Percentiles rank a stretch among this genome's conserved stretches.
Evolutionary conservation across 225 moss, liverwort and hornwort species (phyloP).

Genomic region (Antitrichia curtipendula): DNA sequence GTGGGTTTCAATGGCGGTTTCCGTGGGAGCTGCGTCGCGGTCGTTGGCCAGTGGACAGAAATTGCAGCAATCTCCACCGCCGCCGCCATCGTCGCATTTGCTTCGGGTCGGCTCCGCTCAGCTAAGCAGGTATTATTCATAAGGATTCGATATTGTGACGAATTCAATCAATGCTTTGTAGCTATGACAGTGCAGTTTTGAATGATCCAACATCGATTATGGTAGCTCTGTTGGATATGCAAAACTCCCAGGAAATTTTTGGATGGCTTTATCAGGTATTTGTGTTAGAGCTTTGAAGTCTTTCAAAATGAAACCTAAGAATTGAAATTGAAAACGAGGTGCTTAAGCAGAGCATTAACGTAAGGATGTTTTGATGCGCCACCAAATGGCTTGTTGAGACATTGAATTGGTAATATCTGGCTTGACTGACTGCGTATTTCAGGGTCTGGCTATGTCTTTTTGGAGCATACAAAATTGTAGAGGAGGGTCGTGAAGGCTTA

Average conservation of each 20-base stretch:
- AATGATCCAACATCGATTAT: background rate
- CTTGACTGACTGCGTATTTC: background rate
- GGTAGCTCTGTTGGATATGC: background rate
- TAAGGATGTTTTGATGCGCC: background rate
- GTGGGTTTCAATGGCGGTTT: background rate
- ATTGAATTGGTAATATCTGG: background rate
- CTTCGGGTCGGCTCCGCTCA: background rate
- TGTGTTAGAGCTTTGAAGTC: background rate
- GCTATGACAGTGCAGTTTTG: background rate
- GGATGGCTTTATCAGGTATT: background rate
- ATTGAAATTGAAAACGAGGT: background rate
- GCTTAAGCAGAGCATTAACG: background rate
- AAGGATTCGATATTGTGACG: background rate
- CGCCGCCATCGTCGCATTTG: background rate
- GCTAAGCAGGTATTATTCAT: background rate
- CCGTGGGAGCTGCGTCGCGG: background rate
- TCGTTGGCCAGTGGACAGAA: background rate
- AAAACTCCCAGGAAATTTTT: background rate
- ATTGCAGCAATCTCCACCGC: background rate
- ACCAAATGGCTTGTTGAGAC: background rate
- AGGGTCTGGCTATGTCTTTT: background rate
- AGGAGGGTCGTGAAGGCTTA: background rate
- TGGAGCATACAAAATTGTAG: background rate
- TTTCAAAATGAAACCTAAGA: background rate
- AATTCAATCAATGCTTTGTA: background rate